Evolutionary conservation across 2,329 filamentous ascomycete species (phyloP).

Genomic region (Phialophora chinensis): DNA sequence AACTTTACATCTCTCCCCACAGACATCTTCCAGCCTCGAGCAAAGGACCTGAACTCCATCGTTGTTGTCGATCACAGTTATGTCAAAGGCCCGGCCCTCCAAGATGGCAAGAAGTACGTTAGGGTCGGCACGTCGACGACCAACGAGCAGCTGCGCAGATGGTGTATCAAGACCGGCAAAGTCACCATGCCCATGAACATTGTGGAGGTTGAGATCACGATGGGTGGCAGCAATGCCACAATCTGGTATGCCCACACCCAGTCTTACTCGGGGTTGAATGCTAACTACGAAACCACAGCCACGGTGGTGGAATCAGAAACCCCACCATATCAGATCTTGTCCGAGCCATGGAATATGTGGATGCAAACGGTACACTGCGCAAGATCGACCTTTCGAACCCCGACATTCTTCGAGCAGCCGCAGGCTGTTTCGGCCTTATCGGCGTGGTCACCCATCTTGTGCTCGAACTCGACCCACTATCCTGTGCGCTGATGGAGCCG

Average conservation of each 20-base stretch:
- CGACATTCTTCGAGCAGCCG: conserved; percentile 50
- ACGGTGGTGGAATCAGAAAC: conserved; percentile 54
- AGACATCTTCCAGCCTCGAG: conserved; percentile 31
- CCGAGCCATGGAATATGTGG: conserved; percentile 56
- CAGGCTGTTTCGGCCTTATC: conserved; percentile 55
- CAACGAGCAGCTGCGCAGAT: conserved; percentile 55
- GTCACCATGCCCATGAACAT: conserved; percentile 55
- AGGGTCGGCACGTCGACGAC: conserved; percentile 54
- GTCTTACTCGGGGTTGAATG: neutral
- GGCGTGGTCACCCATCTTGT: conserved; percentile 59
- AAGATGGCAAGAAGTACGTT: conserved; percentile 46
- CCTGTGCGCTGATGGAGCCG: conserved; percentile 55
- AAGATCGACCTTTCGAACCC: conserved; percentile 50
- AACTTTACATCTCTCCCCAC: conserved; percentile 35
- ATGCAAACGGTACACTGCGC: conserved; percentile 48
- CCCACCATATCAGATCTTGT: conserved; percentile 56
- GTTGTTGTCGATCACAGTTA: conserved; percentile 31
- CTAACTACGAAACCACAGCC: conserved; percentile 49
- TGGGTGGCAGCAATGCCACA: conserved; percentile 52
- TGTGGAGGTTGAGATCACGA: conserved; percentile 57
- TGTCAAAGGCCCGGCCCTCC: conserved; percentile 29
- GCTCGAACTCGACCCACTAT: conserved; percentile 55
- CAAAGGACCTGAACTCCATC: conserved; percentile 35
- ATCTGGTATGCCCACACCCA: conserved; percentile 28
- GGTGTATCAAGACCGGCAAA: conserved; percentile 47